Percentiles rank a stretch among this genome's conserved stretches.
Conservation (phyloP, 2,329 filamentous ascomycete genomes). For the Phyllosticta citribraziliensis region DNA sequence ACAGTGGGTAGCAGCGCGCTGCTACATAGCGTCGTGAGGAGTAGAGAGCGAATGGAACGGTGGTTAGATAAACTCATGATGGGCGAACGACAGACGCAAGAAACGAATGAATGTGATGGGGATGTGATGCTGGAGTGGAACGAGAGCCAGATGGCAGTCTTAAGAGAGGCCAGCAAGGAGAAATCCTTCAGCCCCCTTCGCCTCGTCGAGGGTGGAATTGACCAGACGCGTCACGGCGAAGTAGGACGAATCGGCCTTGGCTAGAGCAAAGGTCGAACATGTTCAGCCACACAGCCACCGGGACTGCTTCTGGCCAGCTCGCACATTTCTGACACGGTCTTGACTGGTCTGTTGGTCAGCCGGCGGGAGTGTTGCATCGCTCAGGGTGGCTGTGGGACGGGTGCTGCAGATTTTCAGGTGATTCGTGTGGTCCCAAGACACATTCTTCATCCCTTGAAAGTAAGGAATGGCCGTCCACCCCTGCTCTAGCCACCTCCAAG, state of each 20-base stretch:
- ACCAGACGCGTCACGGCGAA: slow-evolving; percentile 1
- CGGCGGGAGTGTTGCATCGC: background rate
- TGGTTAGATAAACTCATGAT: slow-evolving; percentile 1
- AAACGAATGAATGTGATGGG: slow-evolving; percentile 7
- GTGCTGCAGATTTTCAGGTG: slow-evolving; percentile 3
- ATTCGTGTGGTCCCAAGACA: background rate
- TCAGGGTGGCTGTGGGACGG: slow-evolving; percentile 7
- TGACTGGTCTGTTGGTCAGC: slow-evolving; percentile 1
- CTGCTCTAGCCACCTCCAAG: background rate
- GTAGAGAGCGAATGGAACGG: slow-evolving; percentile 1
- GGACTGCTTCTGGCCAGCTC: slow-evolving; percentile 1
- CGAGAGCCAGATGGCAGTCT: slow-evolving; percentile 4
- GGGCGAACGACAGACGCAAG: background rate
- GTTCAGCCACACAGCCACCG: slow-evolving; percentile 1
- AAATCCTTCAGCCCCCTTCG: background rate
- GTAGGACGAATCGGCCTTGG: slow-evolving; percentile 4
- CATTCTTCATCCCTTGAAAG: slow-evolving; percentile 3
- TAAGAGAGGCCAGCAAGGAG: slow-evolving; percentile 8
- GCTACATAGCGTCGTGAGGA: slow-evolving; percentile 3
- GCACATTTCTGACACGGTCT: slow-evolving; percentile 1
- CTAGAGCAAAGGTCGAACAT: background rate
- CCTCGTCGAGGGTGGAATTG: slow-evolving; percentile 3
- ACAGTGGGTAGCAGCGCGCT: background rate
- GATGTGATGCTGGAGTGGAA: background rate
- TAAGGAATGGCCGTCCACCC: background rate